Conservation (phyloP, 2,329 filamentous ascomycete species). For the Xylaria polymorpha region DNA sequence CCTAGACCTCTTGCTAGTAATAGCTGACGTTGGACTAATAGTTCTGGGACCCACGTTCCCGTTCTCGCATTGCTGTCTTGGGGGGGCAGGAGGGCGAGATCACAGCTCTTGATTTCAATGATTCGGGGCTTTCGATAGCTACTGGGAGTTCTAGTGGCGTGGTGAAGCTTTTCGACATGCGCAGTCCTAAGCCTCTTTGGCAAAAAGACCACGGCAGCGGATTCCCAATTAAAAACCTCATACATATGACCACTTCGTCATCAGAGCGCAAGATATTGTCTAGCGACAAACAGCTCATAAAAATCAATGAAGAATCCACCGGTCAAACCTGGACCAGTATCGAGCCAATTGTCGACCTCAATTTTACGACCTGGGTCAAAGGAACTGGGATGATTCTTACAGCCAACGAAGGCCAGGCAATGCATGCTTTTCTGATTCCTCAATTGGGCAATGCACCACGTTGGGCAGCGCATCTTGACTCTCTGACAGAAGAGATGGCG, state of each 20-base stretch:
- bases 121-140: constrained; percentile 84
- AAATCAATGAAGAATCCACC: constrained; percentile 88
- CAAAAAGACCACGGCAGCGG: constrained; percentile 97
- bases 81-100: constrained; percentile 77
- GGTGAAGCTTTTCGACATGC: constrained; percentile 90
- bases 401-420: constrained; percentile 92
- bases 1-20: neutral
- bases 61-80: constrained; percentile 82
- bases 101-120: constrained; percentile 87
- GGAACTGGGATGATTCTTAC: constrained; percentile 93
- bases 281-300: constrained; percentile 94
- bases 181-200: constrained; percentile 84
- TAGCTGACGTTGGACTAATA: constrained; percentile 26
- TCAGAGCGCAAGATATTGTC: constrained; percentile 90
- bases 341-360: constrained; percentile 93
- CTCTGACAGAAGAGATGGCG: constrained; percentile 98
- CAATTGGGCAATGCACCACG: constrained; percentile 91
- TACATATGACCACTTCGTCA: constrained; percentile 75
- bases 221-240: constrained; percentile 87
- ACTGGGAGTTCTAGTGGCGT: constrained; percentile 90
- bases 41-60: constrained; percentile 92
- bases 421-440: constrained; percentile 95
- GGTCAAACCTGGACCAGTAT: constrained; percentile 95
- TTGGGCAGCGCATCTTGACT: constrained; percentile 98
- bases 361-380: constrained; percentile 92